Percentiles rank a stretch among this genome's conserved stretches.
Conservation (phyloP, 441 rosid species). For the Corymbia citriodora region DNA sequence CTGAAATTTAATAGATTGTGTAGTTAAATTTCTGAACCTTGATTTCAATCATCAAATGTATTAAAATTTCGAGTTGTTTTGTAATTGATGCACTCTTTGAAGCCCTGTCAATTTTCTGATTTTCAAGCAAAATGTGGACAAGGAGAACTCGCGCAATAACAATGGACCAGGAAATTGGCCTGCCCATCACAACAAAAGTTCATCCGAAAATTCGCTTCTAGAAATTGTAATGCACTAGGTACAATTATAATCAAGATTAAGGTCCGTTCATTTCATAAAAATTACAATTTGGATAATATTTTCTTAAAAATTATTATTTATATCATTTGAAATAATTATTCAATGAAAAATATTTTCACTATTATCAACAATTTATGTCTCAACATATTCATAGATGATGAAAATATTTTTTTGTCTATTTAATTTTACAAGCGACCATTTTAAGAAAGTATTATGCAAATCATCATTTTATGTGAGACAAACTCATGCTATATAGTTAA, state of each 20-base stretch:
- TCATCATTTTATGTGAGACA: fast-evolving
- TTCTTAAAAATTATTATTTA: too few relatives aligned
- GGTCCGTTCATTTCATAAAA: too few relatives aligned
- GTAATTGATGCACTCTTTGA: neutral
- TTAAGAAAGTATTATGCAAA: too few relatives aligned
- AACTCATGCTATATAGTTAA: fast-evolving
- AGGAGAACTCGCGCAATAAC: neutral
- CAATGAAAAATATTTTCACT: too few relatives aligned
- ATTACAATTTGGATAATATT: too few relatives aligned
- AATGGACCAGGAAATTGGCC: neutral
- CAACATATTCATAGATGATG: fast-evolving
- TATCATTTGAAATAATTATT: too few relatives aligned
- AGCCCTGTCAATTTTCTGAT: neutral
- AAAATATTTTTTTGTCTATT: fast-evolving
- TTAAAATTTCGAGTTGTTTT: neutral
- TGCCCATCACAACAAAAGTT: neutral
- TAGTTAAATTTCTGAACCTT: neutral
- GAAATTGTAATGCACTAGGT: neutral
- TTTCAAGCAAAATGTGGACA: neutral
- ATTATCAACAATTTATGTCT: too few relatives aligned
- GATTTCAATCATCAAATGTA: neutral
- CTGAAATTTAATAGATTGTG: neutral
- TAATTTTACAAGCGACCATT: too few relatives aligned
- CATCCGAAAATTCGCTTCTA: neutral
- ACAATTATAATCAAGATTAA: neutral